Evolutionary conservation across 1,139 yeast genomes (phyloP), one percentile per base, ranked within the genome.

Genomic region (Nakaseomyces uthaithaninus): DNA sequence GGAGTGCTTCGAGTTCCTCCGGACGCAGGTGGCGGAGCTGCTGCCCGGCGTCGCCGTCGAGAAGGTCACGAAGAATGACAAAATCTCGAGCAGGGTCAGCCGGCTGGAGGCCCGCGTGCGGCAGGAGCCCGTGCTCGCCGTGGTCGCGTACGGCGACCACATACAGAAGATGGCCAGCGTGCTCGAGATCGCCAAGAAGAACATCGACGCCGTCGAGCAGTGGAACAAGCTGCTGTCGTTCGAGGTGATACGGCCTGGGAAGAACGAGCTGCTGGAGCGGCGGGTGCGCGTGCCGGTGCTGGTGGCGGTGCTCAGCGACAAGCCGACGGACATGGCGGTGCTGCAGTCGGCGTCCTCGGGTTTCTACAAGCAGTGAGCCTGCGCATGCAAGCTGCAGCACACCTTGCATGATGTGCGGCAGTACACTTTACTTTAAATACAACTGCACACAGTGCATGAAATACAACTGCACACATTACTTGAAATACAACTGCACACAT

Each of bases 121-220:
- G 5, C 12, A 25, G 4, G 12, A 18, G 5, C 16, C 17, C 3
- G 4, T 18, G 7, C 14, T 36, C 12, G 20, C 12, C 7, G 18
- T 55, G n/a, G 54, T 42, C 28, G 46, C 59, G 1, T 55, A 53
- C 40, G 60, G 60, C 4, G 45, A 48, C 26, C 60, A 57, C 41
- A 42, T 55, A 17, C 60, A 55, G 37, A 52, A 54, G 40, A 38
- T 49, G 42, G 44, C 56, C 11, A 52, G 55, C 33, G 42, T 54
- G 9, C 28, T 54, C 6, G 61, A 57, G 40, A 46, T 55, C 9
- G 44, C 43, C 35, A 57, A 54, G 41, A 47, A 40, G 14, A 34
- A 34, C 14, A 28, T 33, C n/a, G 36, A 27, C 6, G 28, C 34
- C 12, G 33, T 20, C 7, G 36, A 16, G 5, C 61, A 57, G 40